Percentiles rank a stretch among this genome's conserved stretches.
Evolutionary conservation across 495 filamentous ascomycete species (phyloP).

Genomic region (Platismatia glauca): DNA sequence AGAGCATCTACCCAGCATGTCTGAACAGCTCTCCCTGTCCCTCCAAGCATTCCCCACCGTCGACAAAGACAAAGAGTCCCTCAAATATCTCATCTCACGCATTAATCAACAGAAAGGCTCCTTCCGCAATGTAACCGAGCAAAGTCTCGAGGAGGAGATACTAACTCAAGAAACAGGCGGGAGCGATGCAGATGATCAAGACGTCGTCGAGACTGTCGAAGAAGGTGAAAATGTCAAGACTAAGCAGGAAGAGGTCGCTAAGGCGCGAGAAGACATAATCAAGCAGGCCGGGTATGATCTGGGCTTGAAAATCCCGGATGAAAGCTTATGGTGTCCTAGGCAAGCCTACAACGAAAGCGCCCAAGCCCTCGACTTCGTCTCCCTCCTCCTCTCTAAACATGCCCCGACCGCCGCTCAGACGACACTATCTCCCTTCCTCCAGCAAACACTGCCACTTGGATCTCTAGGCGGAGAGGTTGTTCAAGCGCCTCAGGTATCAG

Average conservation of each 20-base stretch:
- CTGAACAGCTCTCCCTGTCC: conserved; percentile 35
- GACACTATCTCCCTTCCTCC: conserved; percentile 61
- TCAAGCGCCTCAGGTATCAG: conserved; percentile 45
- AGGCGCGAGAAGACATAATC: conserved; percentile 45
- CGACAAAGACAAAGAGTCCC: conserved; percentile 45
- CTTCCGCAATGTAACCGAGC: conserved; percentile 61
- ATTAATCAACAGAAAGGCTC: conserved; percentile 67
- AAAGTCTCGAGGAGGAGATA: conserved; percentile 51
- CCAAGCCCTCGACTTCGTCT: conserved; percentile 71
- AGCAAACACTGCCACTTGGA: conserved; percentile 59
- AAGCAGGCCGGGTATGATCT: conserved; percentile 40
- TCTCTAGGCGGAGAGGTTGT: conserved; percentile 69
- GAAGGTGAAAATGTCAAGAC: conserved; percentile 25
- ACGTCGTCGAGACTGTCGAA: conserved; percentile 32
- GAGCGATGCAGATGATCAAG: conserved; percentile 28
- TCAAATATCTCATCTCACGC: conserved; percentile 63
- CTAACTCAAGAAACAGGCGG: conserved; percentile 37
- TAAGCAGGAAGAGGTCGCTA: conserved; percentile 32
- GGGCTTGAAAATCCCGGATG: conserved; percentile 6
- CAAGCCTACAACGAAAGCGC: conserved; percentile 58
- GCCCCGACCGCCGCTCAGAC: conserved; percentile 54
- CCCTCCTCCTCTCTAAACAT: conserved; percentile 73
- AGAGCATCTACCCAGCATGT: neutral
- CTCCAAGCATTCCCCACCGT: conserved; percentile 52
- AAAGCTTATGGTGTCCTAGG: conserved; percentile 28